Percentiles rank a stretch among this genome's conserved stretches.
Evolutionary conservation across 140 eudicot species (phyloP).

Genomic region (Oenanthe javanica): DNA sequence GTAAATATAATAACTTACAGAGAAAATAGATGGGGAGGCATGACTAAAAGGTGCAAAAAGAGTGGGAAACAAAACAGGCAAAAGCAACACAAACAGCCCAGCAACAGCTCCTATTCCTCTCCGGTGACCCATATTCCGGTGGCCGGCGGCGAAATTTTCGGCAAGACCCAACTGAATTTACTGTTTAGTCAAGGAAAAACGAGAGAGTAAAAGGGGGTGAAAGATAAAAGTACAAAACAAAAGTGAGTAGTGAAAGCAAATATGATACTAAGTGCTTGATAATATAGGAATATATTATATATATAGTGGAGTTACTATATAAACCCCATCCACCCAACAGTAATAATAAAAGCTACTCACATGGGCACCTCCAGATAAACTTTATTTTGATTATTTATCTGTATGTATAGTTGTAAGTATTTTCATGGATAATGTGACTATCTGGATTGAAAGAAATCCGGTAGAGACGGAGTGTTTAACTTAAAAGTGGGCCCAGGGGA

Average conservation of each 20-base stretch:
- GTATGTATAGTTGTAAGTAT: neutral
- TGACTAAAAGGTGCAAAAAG: constrained; percentile 39
- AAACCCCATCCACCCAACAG: neutral
- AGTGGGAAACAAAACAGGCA: constrained; percentile 33
- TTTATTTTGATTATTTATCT: neutral
- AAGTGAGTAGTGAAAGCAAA: neutral
- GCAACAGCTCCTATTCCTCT: constrained; percentile 45
- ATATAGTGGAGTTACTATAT: neutral
- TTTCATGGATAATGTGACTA: neutral
- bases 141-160: neutral
- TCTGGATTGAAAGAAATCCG: neutral
- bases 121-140: constrained; percentile 26
- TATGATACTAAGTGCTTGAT: neutral
- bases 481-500: neutral
- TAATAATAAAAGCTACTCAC: constrained; percentile 3
- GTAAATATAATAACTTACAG: constrained; percentile 30
- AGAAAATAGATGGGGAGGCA: constrained; percentile 42
- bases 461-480: neutral
- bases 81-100: constrained; percentile 31
- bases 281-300: neutral
- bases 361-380: neutral
- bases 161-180: neutral
- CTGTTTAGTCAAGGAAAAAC: neutral
- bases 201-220: neutral
- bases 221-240: neutral